Percentiles rank a stretch among this genome's conserved stretches.
Conservation (phyloP, 1,284 basidiomycete species). For the Fereydounia khargensis region DNA sequence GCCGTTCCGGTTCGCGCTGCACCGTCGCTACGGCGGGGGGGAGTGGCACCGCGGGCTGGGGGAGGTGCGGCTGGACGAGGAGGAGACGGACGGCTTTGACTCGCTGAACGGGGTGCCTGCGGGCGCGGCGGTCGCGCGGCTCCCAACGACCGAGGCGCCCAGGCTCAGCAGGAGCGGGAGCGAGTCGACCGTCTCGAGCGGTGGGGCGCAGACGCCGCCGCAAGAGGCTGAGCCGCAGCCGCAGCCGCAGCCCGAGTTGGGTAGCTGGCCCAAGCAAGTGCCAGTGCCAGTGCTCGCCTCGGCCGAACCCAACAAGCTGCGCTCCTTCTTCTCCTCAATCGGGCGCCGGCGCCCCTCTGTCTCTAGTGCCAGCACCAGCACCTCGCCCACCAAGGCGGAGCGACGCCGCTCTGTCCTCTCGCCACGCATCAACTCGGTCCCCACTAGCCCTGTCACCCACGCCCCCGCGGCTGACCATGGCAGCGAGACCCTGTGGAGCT, state of each 20-base stretch:
- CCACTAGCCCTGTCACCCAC: conserved; percentile 2
- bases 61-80: conserved; percentile 51
- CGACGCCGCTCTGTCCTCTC: conserved; percentile 7
- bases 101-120: conserved; percentile 47
- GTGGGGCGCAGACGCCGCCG: conserved; percentile 9
- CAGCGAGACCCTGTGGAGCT: conserved; percentile 15
- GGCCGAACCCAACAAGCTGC: background rate
- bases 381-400: conserved; percentile 2
- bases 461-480: background rate
- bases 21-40: conserved; percentile 27
- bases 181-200: conserved; percentile 11
- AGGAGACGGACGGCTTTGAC: conserved; percentile 57
- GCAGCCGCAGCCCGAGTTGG: background rate
- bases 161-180: no score
- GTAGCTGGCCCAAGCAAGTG: no score
- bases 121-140: conserved; percentile 14
- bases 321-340: conserved; percentile 12
- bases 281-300: background rate
- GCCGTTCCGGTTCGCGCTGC: conserved; percentile 58
- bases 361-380: conserved; percentile 1
- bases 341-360: conserved; percentile 1
- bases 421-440: conserved; percentile 1
- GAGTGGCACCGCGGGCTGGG: background rate
- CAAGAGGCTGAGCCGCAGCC: background rate
- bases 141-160: no score